phyloP scores from a whole-genome alignment of 148 eudicot genomes.

The Mesembryanthemum crystallinum region DNA sequence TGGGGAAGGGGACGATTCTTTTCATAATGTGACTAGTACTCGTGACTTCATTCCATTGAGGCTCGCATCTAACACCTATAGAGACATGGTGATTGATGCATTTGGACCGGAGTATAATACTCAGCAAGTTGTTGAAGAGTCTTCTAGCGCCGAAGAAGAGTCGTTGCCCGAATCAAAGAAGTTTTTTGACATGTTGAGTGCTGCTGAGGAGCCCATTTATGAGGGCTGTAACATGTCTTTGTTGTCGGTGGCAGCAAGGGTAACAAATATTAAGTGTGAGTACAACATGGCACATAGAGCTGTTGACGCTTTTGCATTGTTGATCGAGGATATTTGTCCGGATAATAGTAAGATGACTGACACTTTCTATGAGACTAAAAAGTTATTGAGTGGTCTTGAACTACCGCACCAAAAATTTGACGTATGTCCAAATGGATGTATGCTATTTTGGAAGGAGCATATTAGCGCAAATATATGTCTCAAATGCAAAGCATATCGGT shows the following conservation, averaged over 20 bases:
- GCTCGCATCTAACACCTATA: neutral
- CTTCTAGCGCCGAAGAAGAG: neutral
- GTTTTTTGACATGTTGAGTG: constrained; percentile 9
- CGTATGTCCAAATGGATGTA: neutral
- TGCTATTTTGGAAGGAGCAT: constrained; percentile 1
- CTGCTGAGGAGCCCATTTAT: neutral
- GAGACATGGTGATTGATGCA: constrained; percentile 9
- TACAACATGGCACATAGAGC: neutral
- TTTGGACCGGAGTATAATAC: neutral
- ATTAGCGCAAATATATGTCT: neutral
- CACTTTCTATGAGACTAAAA: neutral
- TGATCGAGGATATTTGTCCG: neutral
- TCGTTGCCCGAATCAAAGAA: neutral
- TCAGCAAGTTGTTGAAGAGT: neutral
- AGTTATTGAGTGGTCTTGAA: neutral
- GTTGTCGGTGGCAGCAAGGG: neutral
- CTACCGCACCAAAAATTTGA: neutral
- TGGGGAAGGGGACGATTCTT: neutral
- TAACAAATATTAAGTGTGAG: constrained; percentile 3
- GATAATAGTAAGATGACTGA: neutral
- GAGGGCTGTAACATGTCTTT: neutral
- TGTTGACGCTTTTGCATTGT: neutral
- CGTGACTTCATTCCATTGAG: neutral
- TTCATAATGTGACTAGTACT: neutral
- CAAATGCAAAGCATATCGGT: neutral